Evolutionary conservation across 805 yeast genomes (phyloP), one percentile per base, ranked within the genome.

Genomic region (Metschnikowia gelsemii): DNA sequence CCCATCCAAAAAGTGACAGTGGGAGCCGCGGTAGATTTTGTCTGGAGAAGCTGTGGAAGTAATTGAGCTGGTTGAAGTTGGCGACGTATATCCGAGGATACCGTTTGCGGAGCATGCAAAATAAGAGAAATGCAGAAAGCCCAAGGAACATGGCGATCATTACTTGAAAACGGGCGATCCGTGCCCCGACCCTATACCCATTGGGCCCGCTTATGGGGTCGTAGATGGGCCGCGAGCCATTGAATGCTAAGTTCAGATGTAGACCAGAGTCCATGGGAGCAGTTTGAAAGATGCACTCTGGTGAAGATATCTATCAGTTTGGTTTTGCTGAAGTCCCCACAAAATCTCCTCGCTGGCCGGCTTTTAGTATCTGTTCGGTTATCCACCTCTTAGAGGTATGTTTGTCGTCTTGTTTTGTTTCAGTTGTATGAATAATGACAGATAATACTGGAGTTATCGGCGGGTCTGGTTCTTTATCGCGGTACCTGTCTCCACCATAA

Each of bases 71-170:
- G 50, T 76, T 68, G 47, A 78, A 70, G 50, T 96, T 75, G 8
- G 96, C 93, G 46, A 90, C 90, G 54, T 87, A 91, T 16, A 91
- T 72, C 54, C 81, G 82, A 19, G 96, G 95, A 71, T 87, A 84
- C 38, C 78, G 75, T 39, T 79, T 76, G 32, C 96, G 67, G 32
- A 90, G 68, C 2, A 85, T 49, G 27, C 95, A 80, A 57, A 91
- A 91, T 2, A 80, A 56, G 2, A 81, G 38, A 37, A 89, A 73
- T 1, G 96, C 91, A 20, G 76, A 59, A 1, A 75, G 40, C 0
- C 98, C 99, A 17, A 89, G 61, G 0, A 77, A 57, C 0, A 72
- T 50, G 0, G 97, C 95, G 24, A 90, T 76, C 9, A 76, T 63
- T 6, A 87, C 66, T 63, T 91, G 98, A 6, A 91, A 82, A 8